A percentile compares a stretch with the other conserved stretches of the same genome.
Conservation (phyloP, 495 filamentous ascomycete species). For the Neurospora sp. region DNA sequence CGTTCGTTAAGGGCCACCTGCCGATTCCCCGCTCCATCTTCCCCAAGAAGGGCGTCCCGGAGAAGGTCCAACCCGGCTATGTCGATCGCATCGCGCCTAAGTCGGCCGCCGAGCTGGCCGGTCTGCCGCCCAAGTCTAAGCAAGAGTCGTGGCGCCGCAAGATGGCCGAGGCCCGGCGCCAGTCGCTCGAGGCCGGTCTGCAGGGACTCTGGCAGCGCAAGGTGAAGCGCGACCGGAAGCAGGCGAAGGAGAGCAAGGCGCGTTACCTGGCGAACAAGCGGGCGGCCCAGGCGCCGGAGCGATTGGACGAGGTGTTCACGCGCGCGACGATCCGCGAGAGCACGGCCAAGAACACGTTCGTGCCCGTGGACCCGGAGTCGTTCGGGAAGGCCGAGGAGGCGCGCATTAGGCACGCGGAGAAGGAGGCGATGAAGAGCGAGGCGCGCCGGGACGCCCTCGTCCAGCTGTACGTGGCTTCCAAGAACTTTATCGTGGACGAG, state of each 20-base stretch:
- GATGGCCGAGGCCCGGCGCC: constrained; percentile 28
- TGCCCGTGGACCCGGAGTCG: constrained; percentile 24
- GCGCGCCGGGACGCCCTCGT: constrained; percentile 33
- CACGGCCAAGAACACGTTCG: constrained; percentile 17
- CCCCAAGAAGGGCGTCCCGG: constrained; percentile 21
- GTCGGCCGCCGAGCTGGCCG: constrained; percentile 16
- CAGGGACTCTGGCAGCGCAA: constrained; percentile 30
- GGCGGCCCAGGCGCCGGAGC: constrained; percentile 28
- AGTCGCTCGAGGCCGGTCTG: constrained; percentile 26
- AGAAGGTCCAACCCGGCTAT: constrained; percentile 22
- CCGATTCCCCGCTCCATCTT: constrained; percentile 36
- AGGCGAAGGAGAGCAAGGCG: constrained; percentile 3
- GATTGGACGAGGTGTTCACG: constrained; percentile 33
- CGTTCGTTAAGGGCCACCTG: constrained; percentile 31
- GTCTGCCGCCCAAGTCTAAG: constrained; percentile 16
- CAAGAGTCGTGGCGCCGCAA: constrained; percentile 23
- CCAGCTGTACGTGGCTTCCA: constrained; percentile 37
- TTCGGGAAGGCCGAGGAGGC: constrained; percentile 22
- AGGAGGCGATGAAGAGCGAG: constrained; percentile 21
- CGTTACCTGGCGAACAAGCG: constrained; percentile 13
- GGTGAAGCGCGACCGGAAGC: constrained; percentile 8
- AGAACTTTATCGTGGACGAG: constrained; percentile 37
- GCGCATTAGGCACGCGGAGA: constrained; percentile 10
- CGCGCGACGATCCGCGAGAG: constrained; percentile 25
- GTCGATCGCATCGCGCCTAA: constrained; percentile 15